These are phyloP conservation scores for Emericellopsis terricola DNA, from an alignment of 495 filamentous ascomycete species.

Conservation along the genomic window DNA sequence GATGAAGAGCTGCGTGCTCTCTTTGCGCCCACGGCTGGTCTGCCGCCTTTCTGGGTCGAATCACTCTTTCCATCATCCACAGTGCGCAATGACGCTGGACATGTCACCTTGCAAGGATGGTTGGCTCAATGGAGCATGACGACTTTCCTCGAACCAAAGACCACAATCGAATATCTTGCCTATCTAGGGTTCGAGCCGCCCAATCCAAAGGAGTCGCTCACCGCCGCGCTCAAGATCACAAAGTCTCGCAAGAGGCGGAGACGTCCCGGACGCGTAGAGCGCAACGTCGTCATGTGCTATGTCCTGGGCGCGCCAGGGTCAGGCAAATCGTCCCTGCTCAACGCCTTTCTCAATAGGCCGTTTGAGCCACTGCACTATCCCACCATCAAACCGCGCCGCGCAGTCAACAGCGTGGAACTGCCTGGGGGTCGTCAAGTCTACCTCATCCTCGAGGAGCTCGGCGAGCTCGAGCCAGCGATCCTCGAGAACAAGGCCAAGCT, in stretches of 20 bases:
- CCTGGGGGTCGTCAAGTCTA: constrained; percentile 95
- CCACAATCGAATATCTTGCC: constrained; percentile 84
- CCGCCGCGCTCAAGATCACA: constrained; percentile 77
- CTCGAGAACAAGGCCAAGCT: constrained; percentile 81
- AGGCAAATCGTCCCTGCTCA: constrained; percentile 77
- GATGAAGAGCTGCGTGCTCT: constrained; percentile 64
- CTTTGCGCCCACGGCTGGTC: constrained; percentile 84
- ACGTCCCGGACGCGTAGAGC: constrained; percentile 67
- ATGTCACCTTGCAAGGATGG: constrained; percentile 96
- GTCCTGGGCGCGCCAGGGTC: constrained; percentile 68
- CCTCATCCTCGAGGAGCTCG: constrained; percentile 84
- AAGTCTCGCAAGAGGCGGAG: constrained; percentile 71
- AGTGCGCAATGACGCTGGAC: constrained; percentile 82
- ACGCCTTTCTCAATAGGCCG: constrained; percentile 76
- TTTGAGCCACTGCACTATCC: constrained; percentile 79
- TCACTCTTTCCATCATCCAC: constrained; percentile 81
- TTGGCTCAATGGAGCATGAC: constrained; percentile 99
- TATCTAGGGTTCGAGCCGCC: constrained; percentile 76
- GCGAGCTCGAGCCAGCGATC: constrained; percentile 86
- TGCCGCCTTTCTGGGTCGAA: constrained; percentile 72
- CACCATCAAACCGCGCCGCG: constrained; percentile 82
- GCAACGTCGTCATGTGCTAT: constrained; percentile 93
- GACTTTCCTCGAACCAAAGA: constrained; percentile 87
- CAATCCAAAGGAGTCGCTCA: constrained; percentile 46
- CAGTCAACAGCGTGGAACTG: constrained; percentile 91